Base-by-base conservation (phyloP, 164 flowering plant species). In the Cinnamomum micranthum region DNA sequence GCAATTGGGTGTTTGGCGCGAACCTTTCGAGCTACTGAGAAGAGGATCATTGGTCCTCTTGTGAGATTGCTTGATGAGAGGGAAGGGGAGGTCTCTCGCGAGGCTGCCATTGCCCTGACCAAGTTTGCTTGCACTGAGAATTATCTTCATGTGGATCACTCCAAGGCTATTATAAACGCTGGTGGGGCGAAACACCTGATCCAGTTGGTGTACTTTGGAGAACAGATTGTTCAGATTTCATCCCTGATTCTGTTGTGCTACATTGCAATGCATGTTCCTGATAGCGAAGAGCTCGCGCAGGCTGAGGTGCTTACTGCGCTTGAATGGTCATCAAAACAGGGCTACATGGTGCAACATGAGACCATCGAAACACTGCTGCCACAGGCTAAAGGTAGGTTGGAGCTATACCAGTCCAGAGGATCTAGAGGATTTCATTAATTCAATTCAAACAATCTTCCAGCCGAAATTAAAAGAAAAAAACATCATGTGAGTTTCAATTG, bases 261-360 rank as follows among this genome's bases (percentile, higher is more conserved):
- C 82, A 79, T 89, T 10, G 82, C 93, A 0, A n/a, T 86, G 47
- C 86, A 90, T 41, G 90, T 87, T 1, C 98, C 96, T 0, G 96
- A 91, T 67, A 91, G 91, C 41, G 88, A 90, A 74, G 84, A 76
- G 7, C 83, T 90, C 17, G 95, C 89, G 2, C 81, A 90, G 58
- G 95, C 88, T 23, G 90, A 93, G 74, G 93, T 88, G 55, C 82
- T 90, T 1, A 86, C 85, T 14, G 92, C 86, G 62, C 88, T 93
- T 1, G 98, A 93, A 68, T 91, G 95, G 95, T 85, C 93, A 12
- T 74, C 85, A 5, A 91, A 91, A 72, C 94, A 90, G 69, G 80
- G 73, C 0, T 76, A 58, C 79, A 74, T 88, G 77, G 68, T 76
- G 6, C 86, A 82, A 62, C 87, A 87, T 50, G 80, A 77, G 1